A percentile compares a stretch with the other conserved stretches of the same genome.
These are phyloP conservation scores for Cyberlindnera suaveolens DNA, from an alignment of 805 yeast species.

Conservation along the genomic window DNA sequence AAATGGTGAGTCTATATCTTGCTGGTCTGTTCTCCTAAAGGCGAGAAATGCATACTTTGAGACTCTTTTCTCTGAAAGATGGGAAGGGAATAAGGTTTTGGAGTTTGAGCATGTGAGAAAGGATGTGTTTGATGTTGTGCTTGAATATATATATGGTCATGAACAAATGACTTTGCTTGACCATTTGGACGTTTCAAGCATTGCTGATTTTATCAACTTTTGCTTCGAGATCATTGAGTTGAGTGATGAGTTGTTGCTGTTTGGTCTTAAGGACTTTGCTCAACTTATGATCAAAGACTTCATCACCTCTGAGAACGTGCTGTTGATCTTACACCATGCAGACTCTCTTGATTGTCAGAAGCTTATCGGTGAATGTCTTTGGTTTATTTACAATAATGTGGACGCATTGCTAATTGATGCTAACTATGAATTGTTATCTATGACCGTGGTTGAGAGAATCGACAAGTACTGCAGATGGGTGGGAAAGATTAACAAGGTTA, in stretches of 20 bases:
- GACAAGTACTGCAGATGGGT: constrained; percentile 33
- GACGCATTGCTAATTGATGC: constrained; percentile 46
- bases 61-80: constrained; percentile 45
- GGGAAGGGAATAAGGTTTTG: constrained; percentile 35
- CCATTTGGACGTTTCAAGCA: constrained; percentile 10
- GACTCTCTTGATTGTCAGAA: constrained; percentile 44
- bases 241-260: constrained; percentile 57
- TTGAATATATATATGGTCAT: constrained; percentile 54
- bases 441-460: constrained; percentile 17
- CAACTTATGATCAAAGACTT: constrained; percentile 55
- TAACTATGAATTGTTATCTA: constrained; percentile 16
- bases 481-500: constrained; percentile 18
- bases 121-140: constrained; percentile 40
- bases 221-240: constrained; percentile 54
- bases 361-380: constrained; percentile 53
- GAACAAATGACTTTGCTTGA: constrained; percentile 35
- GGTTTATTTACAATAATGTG: constrained; percentile 63
- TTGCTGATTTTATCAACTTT: constrained; percentile 40
- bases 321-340: constrained; percentile 49
- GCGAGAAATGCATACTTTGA: constrained; percentile 61
- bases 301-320: constrained; percentile 54
- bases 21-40: constrained; percentile 48
- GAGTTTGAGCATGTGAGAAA: constrained; percentile 38
- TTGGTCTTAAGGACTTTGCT: constrained; percentile 52
- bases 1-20: constrained; percentile 36